Evolutionary conservation across 2,329 filamentous ascomycete genomes (phyloP).

Genomic region (Westerdykella sp.): DNA sequence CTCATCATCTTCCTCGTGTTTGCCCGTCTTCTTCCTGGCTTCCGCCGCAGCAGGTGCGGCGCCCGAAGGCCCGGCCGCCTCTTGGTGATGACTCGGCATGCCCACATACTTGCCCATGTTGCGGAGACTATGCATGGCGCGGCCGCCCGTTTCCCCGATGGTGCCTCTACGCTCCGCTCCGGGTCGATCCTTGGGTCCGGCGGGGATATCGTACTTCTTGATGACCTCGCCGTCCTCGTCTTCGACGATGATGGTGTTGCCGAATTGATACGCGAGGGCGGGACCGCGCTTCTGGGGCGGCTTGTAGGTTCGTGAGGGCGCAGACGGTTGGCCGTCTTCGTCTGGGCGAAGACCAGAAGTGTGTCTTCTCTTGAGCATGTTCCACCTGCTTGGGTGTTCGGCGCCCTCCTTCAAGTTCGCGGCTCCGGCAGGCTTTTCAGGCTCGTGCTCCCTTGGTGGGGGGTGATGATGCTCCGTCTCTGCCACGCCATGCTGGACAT

Average conservation of each 20-base stretch:
- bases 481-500: slow-evolving; percentile 39
- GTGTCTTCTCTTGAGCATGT: slow-evolving; percentile 41
- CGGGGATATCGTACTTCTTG: slow-evolving; percentile 72
- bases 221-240: slow-evolving; percentile 82
- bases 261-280: slow-evolving; percentile 78
- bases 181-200: slow-evolving; percentile 41
- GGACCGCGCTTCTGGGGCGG: slow-evolving; percentile 52
- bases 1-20: slow-evolving; percentile 59
- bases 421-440: slow-evolving; percentile 34
- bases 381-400: slow-evolving; percentile 38
- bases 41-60: slow-evolving; percentile 10
- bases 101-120: slow-evolving; percentile 53
- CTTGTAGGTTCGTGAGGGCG: slow-evolving; percentile 29
- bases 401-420: slow-evolving; percentile 19
- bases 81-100: slow-evolving; percentile 22
- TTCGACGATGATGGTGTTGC: slow-evolving; percentile 84
- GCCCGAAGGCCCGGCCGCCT: slow-evolving; percentile 21
- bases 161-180: slow-evolving; percentile 23
- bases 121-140: slow-evolving; percentile 41
- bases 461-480: slow-evolving; percentile 40
- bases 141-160: slow-evolving; percentile 29
- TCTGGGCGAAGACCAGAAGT: slow-evolving; percentile 39
- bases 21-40: slow-evolving; percentile 20
- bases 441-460: slow-evolving; percentile 36
- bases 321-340: slow-evolving; percentile 31